Evolutionary conservation across 352 stramenopile genomes (phyloP).

Genomic region (Globisporangium canariense): DNA sequence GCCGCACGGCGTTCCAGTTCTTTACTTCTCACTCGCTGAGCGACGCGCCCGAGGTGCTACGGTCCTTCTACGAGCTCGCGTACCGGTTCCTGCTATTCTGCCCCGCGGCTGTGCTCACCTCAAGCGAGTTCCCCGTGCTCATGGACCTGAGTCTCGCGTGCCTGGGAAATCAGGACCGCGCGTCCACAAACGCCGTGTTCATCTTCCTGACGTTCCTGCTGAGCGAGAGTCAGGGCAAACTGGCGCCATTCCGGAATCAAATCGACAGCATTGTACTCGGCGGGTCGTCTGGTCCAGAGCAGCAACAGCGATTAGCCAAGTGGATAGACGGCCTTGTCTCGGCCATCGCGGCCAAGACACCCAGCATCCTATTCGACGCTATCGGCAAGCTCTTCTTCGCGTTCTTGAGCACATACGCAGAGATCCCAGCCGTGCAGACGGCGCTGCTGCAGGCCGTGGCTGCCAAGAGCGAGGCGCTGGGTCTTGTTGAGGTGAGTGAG

Average conservation of each 20-base stretch:
- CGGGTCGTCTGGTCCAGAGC: not conserved
- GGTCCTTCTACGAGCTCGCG: constrained; percentile 61
- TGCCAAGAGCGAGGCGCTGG: constrained; percentile 31
- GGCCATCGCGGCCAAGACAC: constrained; percentile 48
- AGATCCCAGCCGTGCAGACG: constrained; percentile 28
- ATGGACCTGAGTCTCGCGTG: constrained; percentile 59
- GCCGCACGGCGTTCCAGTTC: constrained; percentile 58
- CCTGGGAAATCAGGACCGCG: constrained; percentile 60
- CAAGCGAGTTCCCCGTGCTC: constrained; percentile 51
- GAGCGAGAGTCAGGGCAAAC: constrained; percentile 46
- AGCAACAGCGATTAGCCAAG: constrained; percentile 32
- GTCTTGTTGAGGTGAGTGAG: constrained; percentile 30
- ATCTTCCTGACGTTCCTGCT: constrained; percentile 65
- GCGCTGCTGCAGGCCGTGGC: constrained; percentile 33
- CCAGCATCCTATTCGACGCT: constrained; percentile 55
- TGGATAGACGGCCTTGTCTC: constrained; percentile 49
- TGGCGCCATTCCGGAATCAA: constrained; percentile 32
- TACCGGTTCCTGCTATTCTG: constrained; percentile 75
- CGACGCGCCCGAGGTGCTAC: constrained; percentile 56
- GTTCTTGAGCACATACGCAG: constrained; percentile 39
- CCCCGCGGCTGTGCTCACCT: constrained; percentile 53
- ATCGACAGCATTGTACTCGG: constrained; percentile 47
- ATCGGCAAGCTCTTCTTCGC: constrained; percentile 53
- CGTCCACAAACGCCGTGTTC: constrained; percentile 63
- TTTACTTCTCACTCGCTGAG: constrained; percentile 59